These are phyloP conservation scores for Colletotrichum navitas DNA, from an alignment of 2,329 filamentous ascomycete genomes.

Conservation along the genomic window DNA sequence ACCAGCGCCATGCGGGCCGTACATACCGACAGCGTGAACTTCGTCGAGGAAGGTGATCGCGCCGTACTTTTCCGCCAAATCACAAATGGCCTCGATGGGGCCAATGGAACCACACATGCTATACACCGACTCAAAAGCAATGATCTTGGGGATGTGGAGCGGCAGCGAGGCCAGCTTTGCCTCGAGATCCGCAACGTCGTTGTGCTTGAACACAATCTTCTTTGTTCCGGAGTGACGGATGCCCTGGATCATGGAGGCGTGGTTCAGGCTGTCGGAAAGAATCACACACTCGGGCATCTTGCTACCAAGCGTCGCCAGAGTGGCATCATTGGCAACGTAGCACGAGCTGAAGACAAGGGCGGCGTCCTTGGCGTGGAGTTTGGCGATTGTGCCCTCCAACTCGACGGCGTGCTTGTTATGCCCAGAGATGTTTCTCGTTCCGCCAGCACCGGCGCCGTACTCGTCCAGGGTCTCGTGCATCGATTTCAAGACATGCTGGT, in stretches of 20 bases:
- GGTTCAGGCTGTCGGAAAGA: slow-evolving; percentile 96
- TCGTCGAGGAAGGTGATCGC: slow-evolving; percentile 98
- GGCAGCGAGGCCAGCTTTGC: slow-evolving; percentile 91
- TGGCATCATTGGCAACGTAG: slow-evolving; percentile 98
- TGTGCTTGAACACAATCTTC: slow-evolving; percentile 99
- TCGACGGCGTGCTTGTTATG: slow-evolving; percentile 95
- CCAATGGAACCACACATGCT: slow-evolving; percentile 99
- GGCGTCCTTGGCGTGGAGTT: slow-evolving; percentile 90
- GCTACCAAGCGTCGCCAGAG: slow-evolving; percentile 94
- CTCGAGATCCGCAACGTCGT: slow-evolving; percentile 93
- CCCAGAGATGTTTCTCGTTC: slow-evolving; percentile 96
- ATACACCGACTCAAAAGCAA: slow-evolving; percentile 98
- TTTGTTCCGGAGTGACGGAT: slow-evolving; percentile 97
- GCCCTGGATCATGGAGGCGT: slow-evolving; percentile 99
- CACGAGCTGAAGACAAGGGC: slow-evolving; percentile 97
- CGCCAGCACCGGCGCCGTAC: slow-evolving; percentile 95
- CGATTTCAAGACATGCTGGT: slow-evolving; percentile 83
- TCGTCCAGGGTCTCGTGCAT: slow-evolving; percentile 97
- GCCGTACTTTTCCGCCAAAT: slow-evolving; percentile 96
- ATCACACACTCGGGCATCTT: slow-evolving; percentile 98
- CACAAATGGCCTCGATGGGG: slow-evolving; percentile 95
- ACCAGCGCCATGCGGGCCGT: slow-evolving; percentile 93
- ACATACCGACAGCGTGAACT: slow-evolving; percentile 99
- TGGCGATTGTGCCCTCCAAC: slow-evolving; percentile 85
- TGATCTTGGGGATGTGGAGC: slow-evolving; percentile 91